Evolutionary conservation across 2,329 filamentous ascomycete species (phyloP).

Genomic region (Colletotrichum chlorophyti): DNA sequence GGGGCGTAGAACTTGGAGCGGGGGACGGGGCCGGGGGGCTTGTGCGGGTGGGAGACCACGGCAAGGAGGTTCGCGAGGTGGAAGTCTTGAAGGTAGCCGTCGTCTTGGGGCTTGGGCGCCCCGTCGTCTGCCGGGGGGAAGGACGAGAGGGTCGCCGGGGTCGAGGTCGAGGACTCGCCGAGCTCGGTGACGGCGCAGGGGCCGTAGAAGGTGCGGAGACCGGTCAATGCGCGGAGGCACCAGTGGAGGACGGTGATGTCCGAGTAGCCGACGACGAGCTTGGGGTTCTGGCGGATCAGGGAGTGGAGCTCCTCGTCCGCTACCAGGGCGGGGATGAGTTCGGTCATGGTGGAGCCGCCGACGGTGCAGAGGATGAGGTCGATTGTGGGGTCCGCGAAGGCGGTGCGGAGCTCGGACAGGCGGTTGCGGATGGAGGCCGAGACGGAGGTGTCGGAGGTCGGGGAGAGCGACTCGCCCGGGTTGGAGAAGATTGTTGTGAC

Average conservation of each 20-base stretch:
- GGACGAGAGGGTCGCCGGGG: background rate
- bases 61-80: conserved; percentile 40
- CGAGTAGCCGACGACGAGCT: conserved; percentile 49
- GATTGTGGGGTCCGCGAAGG: conserved; percentile 43
- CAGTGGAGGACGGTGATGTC: conserved; percentile 52
- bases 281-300: conserved; percentile 43
- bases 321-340: conserved; percentile 46
- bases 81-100: conserved; percentile 38
- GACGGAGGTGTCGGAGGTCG: conserved; percentile 34
- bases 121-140: background rate
- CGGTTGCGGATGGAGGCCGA: conserved; percentile 43
- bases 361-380: conserved; percentile 47
- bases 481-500: conserved; percentile 40
- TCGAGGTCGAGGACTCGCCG: conserved; percentile 34
- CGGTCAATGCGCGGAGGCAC: conserved; percentile 44
- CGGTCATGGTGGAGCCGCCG: conserved; percentile 46
- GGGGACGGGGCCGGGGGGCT: conserved; percentile 39
- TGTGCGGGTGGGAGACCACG: conserved; percentile 32
- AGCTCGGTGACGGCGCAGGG: conserved; percentile 48
- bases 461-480: background rate
- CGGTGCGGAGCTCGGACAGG: conserved; percentile 44
- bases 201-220: conserved; percentile 52
- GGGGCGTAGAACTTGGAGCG: conserved; percentile 41
- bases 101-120: conserved; percentile 22
- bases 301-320: conserved; percentile 42